Conservation (phyloP, 805 yeast species). For the Pichia thaimueangensis region DNA sequence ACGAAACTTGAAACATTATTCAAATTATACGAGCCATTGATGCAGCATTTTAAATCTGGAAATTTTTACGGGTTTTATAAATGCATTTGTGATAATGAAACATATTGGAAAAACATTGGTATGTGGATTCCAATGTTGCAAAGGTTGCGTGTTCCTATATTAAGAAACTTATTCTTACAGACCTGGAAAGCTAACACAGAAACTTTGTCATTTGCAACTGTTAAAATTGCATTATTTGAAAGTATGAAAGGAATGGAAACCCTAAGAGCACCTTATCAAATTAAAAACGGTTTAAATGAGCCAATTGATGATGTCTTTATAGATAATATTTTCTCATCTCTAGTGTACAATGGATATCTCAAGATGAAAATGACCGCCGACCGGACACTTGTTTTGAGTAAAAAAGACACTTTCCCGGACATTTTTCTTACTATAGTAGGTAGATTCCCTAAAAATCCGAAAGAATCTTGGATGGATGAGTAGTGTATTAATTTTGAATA, state of each 20-base stretch:
- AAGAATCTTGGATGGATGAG: conserved; percentile 27
- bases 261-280: conserved; percentile 15
- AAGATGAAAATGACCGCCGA: conserved; percentile 41
- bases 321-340: conserved; percentile 43
- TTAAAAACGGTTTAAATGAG: conserved; percentile 11
- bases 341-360: conserved; percentile 49
- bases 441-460: conserved; percentile 18
- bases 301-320: conserved; percentile 34
- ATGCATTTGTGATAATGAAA: conserved; percentile 30
- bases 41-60: conserved; percentile 34
- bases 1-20: conserved; percentile 14
- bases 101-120: conserved; percentile 33
- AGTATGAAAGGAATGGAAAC: conserved; percentile 14
- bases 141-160: conserved; percentile 37
- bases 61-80: conserved; percentile 33
- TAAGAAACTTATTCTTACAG: conserved; percentile 36
- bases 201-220: conserved; percentile 16
- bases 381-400: conserved; percentile 24
- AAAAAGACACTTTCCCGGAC: conserved; percentile 26
- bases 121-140: conserved; percentile 41
- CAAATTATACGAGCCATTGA: conserved; percentile 34
- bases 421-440: conserved; percentile 17
- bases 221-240: conserved; percentile 24
- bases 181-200: conserved; percentile 16
- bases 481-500: no score